Percentiles rank a stretch among this genome's conserved stretches.
Conservation (phyloP, 1,139 yeast genomes). For the Saccharomycopsis phalli region DNA sequence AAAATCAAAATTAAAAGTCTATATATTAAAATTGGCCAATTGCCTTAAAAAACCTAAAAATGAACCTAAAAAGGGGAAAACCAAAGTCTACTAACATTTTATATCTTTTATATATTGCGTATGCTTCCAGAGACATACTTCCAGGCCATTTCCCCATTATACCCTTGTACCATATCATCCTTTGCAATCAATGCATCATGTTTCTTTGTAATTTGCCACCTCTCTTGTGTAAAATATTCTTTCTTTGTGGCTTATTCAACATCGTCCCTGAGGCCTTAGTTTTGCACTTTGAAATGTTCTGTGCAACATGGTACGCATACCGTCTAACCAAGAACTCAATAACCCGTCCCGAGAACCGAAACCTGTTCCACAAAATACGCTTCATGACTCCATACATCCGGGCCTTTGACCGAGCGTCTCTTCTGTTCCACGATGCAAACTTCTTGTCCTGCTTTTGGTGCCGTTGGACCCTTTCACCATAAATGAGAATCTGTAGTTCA, state of each 20-base stretch:
- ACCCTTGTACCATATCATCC: too few species aligned
- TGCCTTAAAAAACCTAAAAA: too few species aligned
- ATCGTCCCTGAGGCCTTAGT: too few species aligned
- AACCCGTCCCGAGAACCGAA: slow-evolving; percentile 2
- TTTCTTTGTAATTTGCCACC: too few species aligned
- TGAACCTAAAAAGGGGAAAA: too few species aligned
- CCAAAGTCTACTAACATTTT: too few species aligned
- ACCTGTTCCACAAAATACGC: slow-evolving; percentile 5
- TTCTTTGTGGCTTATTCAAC: not conserved
- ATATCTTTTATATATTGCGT: too few species aligned
- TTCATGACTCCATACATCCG: slow-evolving; percentile 8
- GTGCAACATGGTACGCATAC: slow-evolving; percentile 11
- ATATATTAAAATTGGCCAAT: too few species aligned
- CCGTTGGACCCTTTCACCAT: slow-evolving; percentile 7
- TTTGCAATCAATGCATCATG: too few species aligned
- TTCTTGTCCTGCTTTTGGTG: not conserved
- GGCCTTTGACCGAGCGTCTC: not conserved
- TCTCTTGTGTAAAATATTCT: not conserved
- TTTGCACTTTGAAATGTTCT: slow-evolving; percentile 1
- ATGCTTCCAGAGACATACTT: too few species aligned
- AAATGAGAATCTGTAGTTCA: slow-evolving; percentile 6
- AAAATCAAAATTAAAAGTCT: too few species aligned
- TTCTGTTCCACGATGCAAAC: slow-evolving; percentile 8
- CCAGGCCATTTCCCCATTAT: too few species aligned
- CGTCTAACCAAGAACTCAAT: slow-evolving; percentile 8